These are phyloP conservation scores for Taphrina pruni DNA, from an alignment of 1,139 yeast species.

Conservation along the genomic window DNA sequence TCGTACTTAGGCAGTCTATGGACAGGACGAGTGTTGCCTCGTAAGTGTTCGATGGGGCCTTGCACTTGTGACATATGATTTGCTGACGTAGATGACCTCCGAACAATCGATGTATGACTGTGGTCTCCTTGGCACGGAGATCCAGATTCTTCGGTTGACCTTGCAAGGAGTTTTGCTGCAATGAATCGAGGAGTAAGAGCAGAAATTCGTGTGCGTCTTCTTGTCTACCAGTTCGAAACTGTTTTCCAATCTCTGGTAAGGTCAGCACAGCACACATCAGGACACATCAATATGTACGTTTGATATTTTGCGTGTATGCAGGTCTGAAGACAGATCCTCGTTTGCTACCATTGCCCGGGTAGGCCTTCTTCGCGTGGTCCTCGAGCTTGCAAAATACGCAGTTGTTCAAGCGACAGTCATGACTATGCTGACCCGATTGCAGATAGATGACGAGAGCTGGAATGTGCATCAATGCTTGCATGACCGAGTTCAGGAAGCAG, in stretches of 20 bases:
- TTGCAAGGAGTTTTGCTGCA: conserved; percentile 45
- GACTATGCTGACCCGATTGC: conserved; percentile 59
- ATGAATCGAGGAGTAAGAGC: conserved; percentile 46
- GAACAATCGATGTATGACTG: conserved; percentile 87
- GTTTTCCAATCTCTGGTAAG: conserved; percentile 43
- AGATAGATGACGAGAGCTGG: conserved; percentile 90
- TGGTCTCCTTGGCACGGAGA: conserved; percentile 56
- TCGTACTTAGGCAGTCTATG: conserved; percentile 56
- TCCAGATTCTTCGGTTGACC: conserved; percentile 42
- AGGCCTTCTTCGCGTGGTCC: conserved; percentile 39
- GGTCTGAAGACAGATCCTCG: conserved; percentile 41
- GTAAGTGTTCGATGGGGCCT: conserved; percentile 80
- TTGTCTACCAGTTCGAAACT: conserved; percentile 55
- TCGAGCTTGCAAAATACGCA: conserved; percentile 43
- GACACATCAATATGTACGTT: not conserved
- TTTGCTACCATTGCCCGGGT: conserved; percentile 39
- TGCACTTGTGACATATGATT: conserved; percentile 81
- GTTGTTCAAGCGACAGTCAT: conserved; percentile 41
- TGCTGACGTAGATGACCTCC: conserved; percentile 88
- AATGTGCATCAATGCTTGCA: conserved; percentile 84
- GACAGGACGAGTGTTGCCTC: conserved; percentile 95
- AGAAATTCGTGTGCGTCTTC: conserved; percentile 96
- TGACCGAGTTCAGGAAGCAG: conserved; percentile 94
- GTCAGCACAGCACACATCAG: conserved; percentile 1
- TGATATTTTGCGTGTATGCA: conserved; percentile 32